Evolutionary conservation across 495 filamentous ascomycete genomes (phyloP), one percentile per base, ranked within the genome.

Genomic region (Penicillium pulvis): DNA sequence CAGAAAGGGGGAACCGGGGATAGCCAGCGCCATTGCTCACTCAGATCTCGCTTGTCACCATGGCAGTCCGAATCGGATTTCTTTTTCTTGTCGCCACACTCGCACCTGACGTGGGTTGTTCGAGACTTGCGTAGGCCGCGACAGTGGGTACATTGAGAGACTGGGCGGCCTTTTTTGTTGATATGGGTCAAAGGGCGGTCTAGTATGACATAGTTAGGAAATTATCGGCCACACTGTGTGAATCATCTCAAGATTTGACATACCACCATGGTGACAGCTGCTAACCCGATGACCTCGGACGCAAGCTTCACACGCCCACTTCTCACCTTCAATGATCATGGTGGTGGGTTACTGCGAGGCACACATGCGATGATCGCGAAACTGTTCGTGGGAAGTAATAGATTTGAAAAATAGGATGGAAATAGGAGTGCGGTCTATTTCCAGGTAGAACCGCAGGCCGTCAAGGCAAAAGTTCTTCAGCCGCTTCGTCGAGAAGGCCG

Each of bases 141-240:
- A 76, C 94, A 99, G 79, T 98, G 94, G 67, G 90, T 83, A 75
- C 94, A 99, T 89, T 99, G 94, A 74, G 93, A 96, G 67, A 98
- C 93, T 64, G 94, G 94, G 65, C 94, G 90, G 74, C 94, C 94
- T 76, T 99, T 98, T 77, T 96, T 97, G 79, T 94, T 94, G 82
- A 98, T 97, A 73, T 94, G 94, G 71, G 88, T 87, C 59, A 99
- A 85, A 62, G 89, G 90, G 65, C 94, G 90, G 75, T 97, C 94
- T 97, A 66, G 48, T 16, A 30, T 2, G 14, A 31, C 6, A 41
- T 46, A 6, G 51, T 42, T 39, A 41, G 20, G 19, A 12, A 8
- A 17, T 31, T 5, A 33, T 31, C 47, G 47, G 24, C 8, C 6
- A 20, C 33, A 4, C 4, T 60, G 61, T 60, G 61, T 61, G 10